Evolutionary conservation across 2,329 filamentous ascomycete species (phyloP).

Genomic region (Raffaelea arxii): DNA sequence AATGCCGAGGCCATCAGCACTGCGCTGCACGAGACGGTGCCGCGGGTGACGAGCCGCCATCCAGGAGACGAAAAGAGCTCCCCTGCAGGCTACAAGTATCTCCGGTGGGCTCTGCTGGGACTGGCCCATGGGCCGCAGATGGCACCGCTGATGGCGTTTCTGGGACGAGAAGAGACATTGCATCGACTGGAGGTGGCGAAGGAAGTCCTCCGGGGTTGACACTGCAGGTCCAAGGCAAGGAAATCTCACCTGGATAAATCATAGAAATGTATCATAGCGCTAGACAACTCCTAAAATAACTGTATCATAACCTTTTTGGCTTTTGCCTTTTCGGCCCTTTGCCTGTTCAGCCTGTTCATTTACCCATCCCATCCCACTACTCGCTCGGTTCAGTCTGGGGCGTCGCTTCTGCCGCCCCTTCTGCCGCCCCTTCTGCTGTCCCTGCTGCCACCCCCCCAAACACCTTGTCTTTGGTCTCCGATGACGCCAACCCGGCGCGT

Average conservation of each 20-base stretch:
- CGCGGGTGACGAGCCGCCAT: conserved; percentile 2
- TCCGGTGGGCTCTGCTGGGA: conserved; percentile 22
- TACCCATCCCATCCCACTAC: no score
- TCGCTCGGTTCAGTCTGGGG: no score
- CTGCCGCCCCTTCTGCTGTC: background rate
- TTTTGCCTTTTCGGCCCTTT: no score
- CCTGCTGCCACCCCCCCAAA: conserved; percentile 26
- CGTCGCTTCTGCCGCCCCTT: background rate
- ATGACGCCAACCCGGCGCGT: conserved; percentile 51
- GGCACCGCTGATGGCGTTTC: conserved; percentile 15
- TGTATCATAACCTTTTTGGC: no score
- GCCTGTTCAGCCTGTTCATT: no score
- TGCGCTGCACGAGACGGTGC: conserved; percentile 1
- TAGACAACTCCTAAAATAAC: no score
- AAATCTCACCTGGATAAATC: no score
- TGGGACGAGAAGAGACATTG: conserved; percentile 20
- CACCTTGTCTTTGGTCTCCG: conserved; percentile 52
- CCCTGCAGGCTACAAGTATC: conserved; percentile 15
- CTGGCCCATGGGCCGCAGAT: conserved; percentile 16
- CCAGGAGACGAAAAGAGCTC: background rate
- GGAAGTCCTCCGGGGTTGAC: no score
- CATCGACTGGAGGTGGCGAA: conserved; percentile 15
- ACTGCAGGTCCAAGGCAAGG: no score
- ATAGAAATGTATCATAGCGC: no score
- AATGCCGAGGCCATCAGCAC: conserved; percentile 4